These are phyloP conservation scores for Teunomyces kruisii DNA, from an alignment of 805 yeast species.

Conservation along the genomic window DNA sequence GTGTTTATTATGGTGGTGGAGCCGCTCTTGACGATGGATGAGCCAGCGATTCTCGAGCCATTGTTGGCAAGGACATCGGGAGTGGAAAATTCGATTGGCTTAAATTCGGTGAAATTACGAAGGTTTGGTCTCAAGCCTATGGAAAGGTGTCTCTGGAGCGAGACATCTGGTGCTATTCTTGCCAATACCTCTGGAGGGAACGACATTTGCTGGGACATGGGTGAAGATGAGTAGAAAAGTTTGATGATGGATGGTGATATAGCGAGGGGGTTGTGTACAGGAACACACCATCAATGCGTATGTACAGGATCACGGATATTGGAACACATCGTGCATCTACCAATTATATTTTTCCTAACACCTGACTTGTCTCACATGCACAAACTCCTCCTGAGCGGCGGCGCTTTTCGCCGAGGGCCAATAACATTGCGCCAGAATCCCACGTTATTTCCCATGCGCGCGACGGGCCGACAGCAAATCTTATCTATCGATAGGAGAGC, in stretches of 20 bases:
- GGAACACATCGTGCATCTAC: no score
- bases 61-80: constrained; percentile 18
- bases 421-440: not conserved
- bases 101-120: constrained; percentile 71
- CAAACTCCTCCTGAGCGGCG: not conserved
- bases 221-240: not conserved
- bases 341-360: no score
- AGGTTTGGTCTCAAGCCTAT: constrained; percentile 75
- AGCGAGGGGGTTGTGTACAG: not conserved
- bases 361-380: not conserved
- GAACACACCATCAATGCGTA: not conserved
- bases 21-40: constrained; percentile 68
- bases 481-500: constrained; percentile 1
- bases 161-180: constrained; percentile 80
- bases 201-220: constrained; percentile 17
- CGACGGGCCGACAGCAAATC: not conserved
- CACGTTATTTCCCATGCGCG: not conserved
- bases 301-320: no score
- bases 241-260: not conserved
- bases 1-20: constrained; percentile 72
- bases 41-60: constrained; percentile 50
- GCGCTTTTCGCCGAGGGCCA: not conserved
- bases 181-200: constrained; percentile 85
- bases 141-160: constrained; percentile 74
- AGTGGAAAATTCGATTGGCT: constrained; percentile 46